Evolutionary conservation across 352 stramenopile genomes (phyloP).

Genomic region (Globisporangium spinosum): DNA sequence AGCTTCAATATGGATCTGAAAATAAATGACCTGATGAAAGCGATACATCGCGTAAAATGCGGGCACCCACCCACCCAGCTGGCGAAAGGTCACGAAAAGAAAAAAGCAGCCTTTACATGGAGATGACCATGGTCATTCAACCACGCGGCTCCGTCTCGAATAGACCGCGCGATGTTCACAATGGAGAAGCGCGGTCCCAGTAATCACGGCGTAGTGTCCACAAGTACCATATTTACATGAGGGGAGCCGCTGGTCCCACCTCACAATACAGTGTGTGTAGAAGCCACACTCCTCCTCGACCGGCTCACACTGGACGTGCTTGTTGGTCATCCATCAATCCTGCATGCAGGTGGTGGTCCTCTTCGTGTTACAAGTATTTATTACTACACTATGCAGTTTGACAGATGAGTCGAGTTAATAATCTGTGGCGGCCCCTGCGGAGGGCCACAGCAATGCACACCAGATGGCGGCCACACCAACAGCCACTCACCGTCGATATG

Average conservation of each 20-base stretch:
- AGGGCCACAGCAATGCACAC: neutral
- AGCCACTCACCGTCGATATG: neutral
- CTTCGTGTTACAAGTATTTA: too few relatives aligned
- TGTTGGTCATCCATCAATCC: neutral
- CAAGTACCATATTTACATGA: neutral
- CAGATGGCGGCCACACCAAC: neutral
- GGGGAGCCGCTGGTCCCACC: neutral
- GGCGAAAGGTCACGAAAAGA: slow-evolving; percentile 1
- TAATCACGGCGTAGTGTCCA: neutral
- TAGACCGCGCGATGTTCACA: neutral
- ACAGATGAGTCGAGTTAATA: too few relatives aligned
- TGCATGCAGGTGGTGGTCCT: neutral
- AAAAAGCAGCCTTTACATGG: neutral
- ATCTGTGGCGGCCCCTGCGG: neutral
- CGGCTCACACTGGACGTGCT: neutral
- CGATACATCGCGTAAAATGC: neutral
- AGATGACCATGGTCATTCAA: neutral
- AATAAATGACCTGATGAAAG: neutral
- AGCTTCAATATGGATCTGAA: neutral
- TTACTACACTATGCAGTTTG: too few relatives aligned
- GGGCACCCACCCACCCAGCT: neutral
- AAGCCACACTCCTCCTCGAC: neutral
- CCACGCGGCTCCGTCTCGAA: neutral
- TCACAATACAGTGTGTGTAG: neutral
- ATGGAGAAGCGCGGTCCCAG: neutral